These are phyloP conservation scores for Pythium oligandrum DNA, from an alignment of 352 stramenopile genomes.

Conservation along the genomic window DNA sequence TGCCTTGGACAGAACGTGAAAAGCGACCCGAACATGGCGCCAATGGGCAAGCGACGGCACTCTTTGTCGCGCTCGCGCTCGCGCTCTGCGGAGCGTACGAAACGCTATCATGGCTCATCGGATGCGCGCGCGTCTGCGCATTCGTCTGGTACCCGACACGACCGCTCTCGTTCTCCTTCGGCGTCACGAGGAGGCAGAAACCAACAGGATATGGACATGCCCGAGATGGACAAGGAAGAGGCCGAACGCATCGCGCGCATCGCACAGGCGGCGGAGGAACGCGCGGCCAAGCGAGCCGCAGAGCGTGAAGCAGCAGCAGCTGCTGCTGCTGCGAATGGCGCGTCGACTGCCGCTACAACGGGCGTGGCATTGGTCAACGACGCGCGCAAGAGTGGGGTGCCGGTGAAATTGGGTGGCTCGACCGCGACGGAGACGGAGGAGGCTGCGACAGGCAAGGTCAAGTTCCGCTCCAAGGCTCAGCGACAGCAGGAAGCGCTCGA, in stretches of 20 bases:
- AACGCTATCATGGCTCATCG: constrained; percentile 8
- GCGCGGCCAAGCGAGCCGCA: constrained; percentile 36
- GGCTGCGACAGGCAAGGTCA: constrained; percentile 29
- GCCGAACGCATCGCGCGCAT: constrained; percentile 71
- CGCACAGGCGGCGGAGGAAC: constrained; percentile 64
- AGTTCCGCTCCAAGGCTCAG: constrained; percentile 79
- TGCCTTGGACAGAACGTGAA: too few relatives aligned
- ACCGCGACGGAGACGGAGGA: constrained; percentile 5
- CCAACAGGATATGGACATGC: constrained; percentile 7
- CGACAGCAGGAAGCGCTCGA: constrained; percentile 69
- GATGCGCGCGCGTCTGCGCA: background rate
- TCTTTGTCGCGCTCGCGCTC: constrained; percentile 28
- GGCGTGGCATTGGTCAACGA: constrained; percentile 21
- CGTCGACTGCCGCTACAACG: constrained; percentile 1
- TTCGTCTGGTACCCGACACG: background rate
- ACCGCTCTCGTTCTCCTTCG: background rate
- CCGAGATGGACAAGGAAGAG: constrained; percentile 42
- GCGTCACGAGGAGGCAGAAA: constrained; percentile 20
- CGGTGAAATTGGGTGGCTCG: constrained; percentile 25
- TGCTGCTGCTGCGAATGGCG: background rate
- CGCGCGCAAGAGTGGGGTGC: constrained; percentile 18
- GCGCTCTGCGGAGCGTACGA: constrained; percentile 20
- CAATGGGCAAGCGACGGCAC: constrained; percentile 36
- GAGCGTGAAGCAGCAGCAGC: constrained; percentile 13
- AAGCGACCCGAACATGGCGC: constrained; percentile 3